These are phyloP conservation scores for Arthroderma uncinatum DNA, from an alignment of 2,329 filamentous ascomycete genomes.

Conservation along the genomic window DNA sequence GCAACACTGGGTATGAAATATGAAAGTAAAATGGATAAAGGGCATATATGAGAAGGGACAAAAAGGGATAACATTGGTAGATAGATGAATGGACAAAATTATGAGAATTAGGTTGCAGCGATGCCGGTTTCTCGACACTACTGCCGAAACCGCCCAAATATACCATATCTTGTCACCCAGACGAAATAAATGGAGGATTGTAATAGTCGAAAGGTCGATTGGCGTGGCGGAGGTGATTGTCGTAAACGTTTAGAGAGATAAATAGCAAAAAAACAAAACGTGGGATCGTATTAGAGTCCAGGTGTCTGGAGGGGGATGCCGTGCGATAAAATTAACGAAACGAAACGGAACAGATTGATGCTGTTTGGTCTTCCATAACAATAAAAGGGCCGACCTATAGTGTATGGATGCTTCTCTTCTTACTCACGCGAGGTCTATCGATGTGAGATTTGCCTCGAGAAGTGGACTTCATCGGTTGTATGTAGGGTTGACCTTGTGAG, in stretches of 20 bases:
- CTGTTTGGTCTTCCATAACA: too few species aligned
- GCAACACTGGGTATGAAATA: background rate
- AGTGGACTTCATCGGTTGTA: slow-evolving; percentile 30
- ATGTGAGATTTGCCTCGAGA: slow-evolving; percentile 35
- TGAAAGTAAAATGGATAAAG: background rate
- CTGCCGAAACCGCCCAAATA: background rate
- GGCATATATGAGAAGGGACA: background rate
- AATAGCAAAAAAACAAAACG: background rate
- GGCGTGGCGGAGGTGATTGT: background rate
- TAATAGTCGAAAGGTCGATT: background rate
- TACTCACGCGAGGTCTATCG: slow-evolving; percentile 32
- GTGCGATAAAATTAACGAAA: background rate
- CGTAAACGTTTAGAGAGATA: background rate
- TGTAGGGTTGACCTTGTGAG: slow-evolving; percentile 37
- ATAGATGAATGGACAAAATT: background rate
- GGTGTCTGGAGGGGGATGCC: slow-evolving; percentile 6
- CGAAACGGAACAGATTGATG: background rate
- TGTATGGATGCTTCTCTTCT: slow-evolving; percentile 39
- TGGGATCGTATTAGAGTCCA: background rate
- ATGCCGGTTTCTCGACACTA: background rate
- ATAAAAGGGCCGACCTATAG: slow-evolving; percentile 14
- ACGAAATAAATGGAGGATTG: background rate
- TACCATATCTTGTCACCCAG: background rate
- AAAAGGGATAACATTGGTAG: background rate
- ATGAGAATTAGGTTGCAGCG: background rate